Evolutionary conservation across 2,329 filamentous ascomycete genomes (phyloP).

Genomic region (Dichotomopilus funicola): DNA sequence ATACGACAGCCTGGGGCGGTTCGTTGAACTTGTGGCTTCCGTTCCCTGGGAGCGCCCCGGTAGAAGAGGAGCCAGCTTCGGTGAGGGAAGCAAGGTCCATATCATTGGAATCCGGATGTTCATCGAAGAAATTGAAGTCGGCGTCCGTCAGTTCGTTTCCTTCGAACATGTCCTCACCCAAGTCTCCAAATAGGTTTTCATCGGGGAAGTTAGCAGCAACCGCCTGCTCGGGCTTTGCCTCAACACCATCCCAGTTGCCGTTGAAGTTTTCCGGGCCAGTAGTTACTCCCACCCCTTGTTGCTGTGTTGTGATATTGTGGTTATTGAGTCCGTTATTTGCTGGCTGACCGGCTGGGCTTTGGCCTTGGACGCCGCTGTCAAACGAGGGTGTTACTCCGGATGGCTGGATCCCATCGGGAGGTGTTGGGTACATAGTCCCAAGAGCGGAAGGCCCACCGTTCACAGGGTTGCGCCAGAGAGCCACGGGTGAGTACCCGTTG

Average conservation of each 20-base stretch:
- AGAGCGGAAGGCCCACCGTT: conserved; percentile 32
- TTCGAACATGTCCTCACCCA: conserved; percentile 65
- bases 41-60: conserved; percentile 17
- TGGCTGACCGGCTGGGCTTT: conserved; percentile 45
- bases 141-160: conserved; percentile 71
- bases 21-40: conserved; percentile 8
- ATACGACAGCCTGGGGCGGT: background rate
- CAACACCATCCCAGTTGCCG: conserved; percentile 37
- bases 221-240: conserved; percentile 40
- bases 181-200: conserved; percentile 60
- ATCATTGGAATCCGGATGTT: conserved; percentile 41
- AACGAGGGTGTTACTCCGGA: conserved; percentile 50
- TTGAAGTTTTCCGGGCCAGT: conserved; percentile 27
- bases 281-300: conserved; percentile 15
- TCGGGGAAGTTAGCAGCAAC: conserved; percentile 37
- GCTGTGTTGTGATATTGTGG: conserved; percentile 31
- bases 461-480: conserved; percentile 42
- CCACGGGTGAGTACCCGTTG: conserved; percentile 47
- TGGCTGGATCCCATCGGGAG: conserved; percentile 57
- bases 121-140: conserved; percentile 80
- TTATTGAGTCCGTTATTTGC: conserved; percentile 30
- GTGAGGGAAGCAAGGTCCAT: conserved; percentile 32
- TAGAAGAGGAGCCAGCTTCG: conserved; percentile 21
- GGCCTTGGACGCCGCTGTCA: conserved; percentile 43
- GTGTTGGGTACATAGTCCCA: conserved; percentile 63